Base-by-base conservation (phyloP, 2,329 filamentous ascomycete species). In the Pochonia chlamydosporia region DNA sequence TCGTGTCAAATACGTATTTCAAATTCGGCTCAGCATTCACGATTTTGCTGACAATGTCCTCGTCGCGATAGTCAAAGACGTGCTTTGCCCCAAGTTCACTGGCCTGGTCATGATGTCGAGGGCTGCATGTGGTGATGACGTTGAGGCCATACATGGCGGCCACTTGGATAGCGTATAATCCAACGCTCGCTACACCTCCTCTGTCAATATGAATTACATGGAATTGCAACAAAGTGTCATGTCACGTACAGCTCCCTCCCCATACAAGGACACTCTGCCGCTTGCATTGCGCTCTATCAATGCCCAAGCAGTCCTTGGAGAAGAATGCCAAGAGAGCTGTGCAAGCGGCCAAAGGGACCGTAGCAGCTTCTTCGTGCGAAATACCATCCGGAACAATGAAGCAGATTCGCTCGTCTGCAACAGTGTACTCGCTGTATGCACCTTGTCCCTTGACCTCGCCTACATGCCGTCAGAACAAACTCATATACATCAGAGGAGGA, bases 261-360 rank as follows among this genome's bases (percentile, higher is more conserved):
- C 67, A 74, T 13, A 74, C 59, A 5, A 75, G 56, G 4, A 75
- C 54, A 3, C 49, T 43, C 2, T 45, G 44, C 8, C 49, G 41
- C 1, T 48, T 28, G 2, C 40, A 43, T 3, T 47, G 26, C 3
- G 41, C 41, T 26, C 52, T 48, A 48, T 63, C 43, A 47, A 72
- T 64, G n/a, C 50, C 50, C 8, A 73, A 54, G 31, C 62, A 66
- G 3, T 59, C 54, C 35, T 62, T 60, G 0, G 67, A 70, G 43
- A 68, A 71, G 1, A 72, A 47, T 0, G 65, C 67, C 4, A 72
- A 57, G 60, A 58, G 66, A 1, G 69, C 57, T 5, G 70, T 74
- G 5, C 59, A 51, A 0, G 60, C 59, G 3, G 67, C 70, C 2
- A 73, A 50, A 2, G 68, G 68, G 7, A 72, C 44, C 0, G 70